Evolutionary conservation across 805 yeast species (phyloP).

Genomic region (Saccharomycopsis sp.): DNA sequence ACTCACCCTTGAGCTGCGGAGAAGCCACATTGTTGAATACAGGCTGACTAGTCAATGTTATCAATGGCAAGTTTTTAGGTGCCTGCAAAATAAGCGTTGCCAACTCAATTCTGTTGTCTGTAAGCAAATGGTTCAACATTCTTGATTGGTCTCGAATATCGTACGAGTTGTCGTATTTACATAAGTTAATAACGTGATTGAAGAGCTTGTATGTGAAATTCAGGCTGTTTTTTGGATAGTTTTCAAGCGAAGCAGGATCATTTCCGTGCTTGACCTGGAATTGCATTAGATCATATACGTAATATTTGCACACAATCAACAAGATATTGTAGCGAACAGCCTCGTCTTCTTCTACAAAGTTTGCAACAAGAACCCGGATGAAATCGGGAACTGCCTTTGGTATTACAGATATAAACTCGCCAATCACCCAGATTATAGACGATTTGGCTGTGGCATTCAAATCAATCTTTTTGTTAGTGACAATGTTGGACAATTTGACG

Average conservation of each 20-base stretch:
- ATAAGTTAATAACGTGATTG: slow-evolving; percentile 51
- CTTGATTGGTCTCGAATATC: slow-evolving; percentile 86
- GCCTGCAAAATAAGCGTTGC: slow-evolving; percentile 70
- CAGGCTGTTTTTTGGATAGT: slow-evolving; percentile 29
- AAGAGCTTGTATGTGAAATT: slow-evolving; percentile 46
- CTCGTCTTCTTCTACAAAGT: slow-evolving; percentile 45
- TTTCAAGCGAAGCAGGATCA: slow-evolving; percentile 21
- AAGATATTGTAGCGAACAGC: slow-evolving; percentile 68
- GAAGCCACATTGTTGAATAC: slow-evolving; percentile 19
- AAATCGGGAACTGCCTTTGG: slow-evolving; percentile 67
- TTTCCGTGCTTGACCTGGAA: slow-evolving; percentile 27
- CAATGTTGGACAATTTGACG: slow-evolving; percentile 39
- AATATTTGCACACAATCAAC: slow-evolving; percentile 65
- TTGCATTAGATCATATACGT: slow-evolving; percentile 47
- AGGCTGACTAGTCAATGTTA: slow-evolving; percentile 19
- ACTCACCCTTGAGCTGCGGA: slow-evolving; percentile 17
- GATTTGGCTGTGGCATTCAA: slow-evolving; percentile 55
- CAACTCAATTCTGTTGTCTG: slow-evolving; percentile 45
- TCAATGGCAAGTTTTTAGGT: slow-evolving; percentile 59
- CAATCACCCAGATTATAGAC: slow-evolving; percentile 84
- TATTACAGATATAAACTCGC: slow-evolving; percentile 57
- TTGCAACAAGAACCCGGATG: slow-evolving; percentile 48
- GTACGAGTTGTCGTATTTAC: slow-evolving; percentile 65
- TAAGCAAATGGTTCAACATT: slow-evolving; percentile 53
- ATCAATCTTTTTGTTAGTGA: slow-evolving; percentile 23